Conservation (phyloP, 352 stramenopile species). For the Phytophthora pisi region DNA sequence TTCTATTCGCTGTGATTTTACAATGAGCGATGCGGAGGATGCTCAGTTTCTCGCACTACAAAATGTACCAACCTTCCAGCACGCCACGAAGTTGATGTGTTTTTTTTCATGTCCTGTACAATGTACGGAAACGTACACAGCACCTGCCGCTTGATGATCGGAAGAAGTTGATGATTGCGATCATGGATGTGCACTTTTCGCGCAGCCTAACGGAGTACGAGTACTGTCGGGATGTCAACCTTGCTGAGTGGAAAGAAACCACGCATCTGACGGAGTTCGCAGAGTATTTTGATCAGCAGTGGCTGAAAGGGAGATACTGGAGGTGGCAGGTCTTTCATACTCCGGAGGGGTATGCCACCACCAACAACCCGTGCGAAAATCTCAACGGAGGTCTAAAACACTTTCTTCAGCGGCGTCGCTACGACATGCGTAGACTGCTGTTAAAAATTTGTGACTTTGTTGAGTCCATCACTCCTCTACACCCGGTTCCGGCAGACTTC, state of each 20-base stretch:
- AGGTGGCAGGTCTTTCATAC: neutral
- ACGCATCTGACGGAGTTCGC: neutral
- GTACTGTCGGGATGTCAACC: neutral
- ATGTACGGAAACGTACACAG: neutral
- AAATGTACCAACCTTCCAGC: neutral
- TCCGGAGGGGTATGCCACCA: neutral
- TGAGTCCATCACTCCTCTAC: neutral
- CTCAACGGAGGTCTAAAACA: neutral
- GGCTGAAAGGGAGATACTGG: neutral
- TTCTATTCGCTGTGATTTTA: neutral
- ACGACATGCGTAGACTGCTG: neutral
- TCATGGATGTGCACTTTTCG: neutral
- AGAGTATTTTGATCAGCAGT: neutral
- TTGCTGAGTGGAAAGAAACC: neutral
- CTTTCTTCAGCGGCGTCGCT: neutral
- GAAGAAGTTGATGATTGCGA: neutral
- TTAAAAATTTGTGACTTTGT: neutral
- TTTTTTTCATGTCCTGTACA: neutral
- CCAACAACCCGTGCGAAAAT: neutral
- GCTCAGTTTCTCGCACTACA: no score
- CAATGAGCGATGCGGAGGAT: neutral
- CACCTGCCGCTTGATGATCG: neutral
- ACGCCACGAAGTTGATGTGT: neutral
- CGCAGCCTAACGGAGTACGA: neutral
- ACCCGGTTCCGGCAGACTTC: neutral